Evolutionary conservation across 164 flowering plant genomes (phyloP).

Genomic region (Annona squamosa): DNA sequence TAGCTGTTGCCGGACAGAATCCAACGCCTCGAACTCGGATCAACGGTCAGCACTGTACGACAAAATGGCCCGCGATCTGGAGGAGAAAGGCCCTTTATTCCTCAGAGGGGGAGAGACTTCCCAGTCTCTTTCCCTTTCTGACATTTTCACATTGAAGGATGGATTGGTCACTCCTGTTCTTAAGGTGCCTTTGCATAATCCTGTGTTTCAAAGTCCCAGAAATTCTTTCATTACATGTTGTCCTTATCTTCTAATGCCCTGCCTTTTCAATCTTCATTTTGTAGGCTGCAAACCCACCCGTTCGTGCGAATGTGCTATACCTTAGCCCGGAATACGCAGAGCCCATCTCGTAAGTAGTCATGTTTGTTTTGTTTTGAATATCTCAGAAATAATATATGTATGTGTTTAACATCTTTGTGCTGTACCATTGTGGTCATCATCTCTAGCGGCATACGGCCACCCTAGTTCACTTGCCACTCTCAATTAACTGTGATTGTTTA

Average conservation of each 20-base stretch:
- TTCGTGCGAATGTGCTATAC: conserved; percentile 84
- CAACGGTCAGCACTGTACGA: conserved; percentile 54
- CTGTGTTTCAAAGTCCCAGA: neutral
- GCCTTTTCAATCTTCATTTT: neutral
- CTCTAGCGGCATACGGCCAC: too few relatives aligned
- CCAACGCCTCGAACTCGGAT: conserved; percentile 26
- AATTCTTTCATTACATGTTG: neutral
- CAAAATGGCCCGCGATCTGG: conserved; percentile 69
- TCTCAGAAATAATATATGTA: neutral
- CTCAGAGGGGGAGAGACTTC: conserved; percentile 82
- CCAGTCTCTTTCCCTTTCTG: conserved; percentile 83
- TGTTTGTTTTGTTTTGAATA: conserved; percentile 1
- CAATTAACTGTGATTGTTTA: neutral
- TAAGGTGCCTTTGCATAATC: conserved; percentile 35
- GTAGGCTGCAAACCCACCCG: conserved; percentile 87
- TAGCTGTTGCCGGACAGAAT: conserved; percentile 17
- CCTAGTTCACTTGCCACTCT: neutral
- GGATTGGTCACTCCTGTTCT: conserved; percentile 76
- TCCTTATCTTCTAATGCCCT: neutral
- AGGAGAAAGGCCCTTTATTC: conserved; percentile 65
- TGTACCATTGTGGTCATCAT: too few relatives aligned
- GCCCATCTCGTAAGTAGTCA: conserved; percentile 60
- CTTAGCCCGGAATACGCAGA: conserved; percentile 48
- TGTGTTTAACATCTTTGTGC: neutral
- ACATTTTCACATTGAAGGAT: conserved; percentile 61